Evolutionary conservation across 2,329 filamentous ascomycete species (phyloP), one percentile per base, ranked within the genome.

Genomic region (Colletotrichum euphorbiae): DNA sequence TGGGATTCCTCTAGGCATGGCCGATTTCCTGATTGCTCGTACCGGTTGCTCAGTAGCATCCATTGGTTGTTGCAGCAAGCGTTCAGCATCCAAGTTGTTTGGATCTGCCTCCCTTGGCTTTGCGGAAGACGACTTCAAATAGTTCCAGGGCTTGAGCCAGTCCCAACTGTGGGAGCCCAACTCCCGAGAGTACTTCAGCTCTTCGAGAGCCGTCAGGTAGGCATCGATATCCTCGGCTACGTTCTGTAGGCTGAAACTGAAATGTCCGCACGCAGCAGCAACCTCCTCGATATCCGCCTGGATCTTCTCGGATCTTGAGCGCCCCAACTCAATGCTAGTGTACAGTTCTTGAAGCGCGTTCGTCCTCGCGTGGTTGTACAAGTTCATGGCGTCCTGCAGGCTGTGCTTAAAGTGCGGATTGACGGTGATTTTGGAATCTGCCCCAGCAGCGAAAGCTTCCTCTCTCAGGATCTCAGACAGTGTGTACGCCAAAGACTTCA

Each of bases 281-380:
- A 98, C 94, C 78, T 99, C 96, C 77, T 99, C 96, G 65, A 97
- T 94, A 77, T 98, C 96, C 2, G 95, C 96, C 75, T 97, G 91
- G 8, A 95, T 86, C 70, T 91, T 91, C 59, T 93, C 85, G 0
- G 91, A 90, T 46, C 89, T 86, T 3, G 89, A 83, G 66, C 88
- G 88, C 11, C 88, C 88, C 43, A 94, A 84, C 73, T 94, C 90
- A 69, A 94, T 93, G 58, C 88, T 92, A 70, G 87, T 89, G 78
- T 99, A 98, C 1, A 99, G 84, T 65, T 91, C 86, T 64, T 90
- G 85, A 6, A 99, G 82, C 0, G 96, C 94, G 55, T 91, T 88
- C 63, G 88, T 89, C 71, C 94, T 89, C 9, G 94, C 90, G 62
- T 86, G 82, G 54, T 91, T 90, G 78, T 97, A 99, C 2, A 99